A percentile compares a stretch with the other conserved stretches of the same genome.
phyloP scores from a whole-genome alignment of 768 basidiomycete species.

The Lanmaoa pseudosensibilis region DNA sequence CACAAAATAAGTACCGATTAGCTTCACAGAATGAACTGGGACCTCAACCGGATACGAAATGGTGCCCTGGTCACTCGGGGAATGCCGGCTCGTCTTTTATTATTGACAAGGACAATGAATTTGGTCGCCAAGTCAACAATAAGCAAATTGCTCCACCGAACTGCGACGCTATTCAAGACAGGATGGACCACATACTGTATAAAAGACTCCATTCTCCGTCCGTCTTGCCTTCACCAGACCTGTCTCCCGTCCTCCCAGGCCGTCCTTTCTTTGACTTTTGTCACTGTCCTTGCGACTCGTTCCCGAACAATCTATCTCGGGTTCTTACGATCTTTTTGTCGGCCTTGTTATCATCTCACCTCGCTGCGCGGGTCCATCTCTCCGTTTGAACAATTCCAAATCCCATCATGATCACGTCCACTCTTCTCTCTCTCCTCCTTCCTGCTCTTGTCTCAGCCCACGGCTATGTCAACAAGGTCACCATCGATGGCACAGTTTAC shows the following conservation, averaged over 20 bases:
- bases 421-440: slow-evolving; percentile 20
- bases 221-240: not conserved
- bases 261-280: not conserved
- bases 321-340: slow-evolving; percentile 1
- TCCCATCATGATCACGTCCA: slow-evolving; percentile 15
- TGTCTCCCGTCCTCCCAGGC: not conserved
- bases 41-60: too few relatives aligned
- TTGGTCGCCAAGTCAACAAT: not conserved
- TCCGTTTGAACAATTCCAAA: not conserved
- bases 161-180: not conserved
- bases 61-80: too few relatives aligned
- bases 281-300: not conserved
- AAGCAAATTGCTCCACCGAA: not conserved
- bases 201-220: not conserved
- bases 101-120: not conserved
- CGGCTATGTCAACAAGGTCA: slow-evolving; percentile 27
- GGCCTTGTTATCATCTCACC: not conserved
- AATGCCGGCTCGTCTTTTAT: not conserved
- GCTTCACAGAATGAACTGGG: too few relatives aligned
- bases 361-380: slow-evolving; percentile 26
- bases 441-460: slow-evolving; percentile 30
- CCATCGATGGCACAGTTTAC: slow-evolving; percentile 30
- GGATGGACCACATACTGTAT: not conserved
- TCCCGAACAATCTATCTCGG: not conserved
- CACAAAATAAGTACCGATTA: too few relatives aligned